A percentile compares a stretch with the other conserved stretches of the same genome.
phyloP scores from a whole-genome alignment of 208 protist genomes.

The Crithidia fasciculata region DNA sequence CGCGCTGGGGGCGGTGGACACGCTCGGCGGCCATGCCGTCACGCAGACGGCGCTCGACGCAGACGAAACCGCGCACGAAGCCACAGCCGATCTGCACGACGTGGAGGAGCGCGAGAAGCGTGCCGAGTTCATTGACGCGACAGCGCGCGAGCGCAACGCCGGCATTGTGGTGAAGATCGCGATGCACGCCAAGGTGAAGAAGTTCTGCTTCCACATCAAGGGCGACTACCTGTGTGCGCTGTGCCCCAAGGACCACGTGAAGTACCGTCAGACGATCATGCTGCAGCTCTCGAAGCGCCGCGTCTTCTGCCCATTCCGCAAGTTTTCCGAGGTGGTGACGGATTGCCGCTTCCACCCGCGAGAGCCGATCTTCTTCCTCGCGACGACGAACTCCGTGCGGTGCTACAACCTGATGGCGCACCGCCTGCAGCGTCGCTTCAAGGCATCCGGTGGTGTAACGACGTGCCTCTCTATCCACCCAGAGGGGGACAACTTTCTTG shows the following conservation, averaged over 20 bases:
- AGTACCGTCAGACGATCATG: constrained; percentile 93
- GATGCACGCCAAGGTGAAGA: constrained; percentile 90
- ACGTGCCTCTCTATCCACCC: constrained; percentile 97
- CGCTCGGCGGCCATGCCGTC: constrained; percentile 75
- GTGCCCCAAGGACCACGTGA: constrained; percentile 93
- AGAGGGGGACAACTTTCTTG: constrained; percentile 97
- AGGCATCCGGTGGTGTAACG: constrained; percentile 83
- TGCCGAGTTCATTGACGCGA: constrained; percentile 87
- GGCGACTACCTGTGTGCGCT: constrained; percentile 93
- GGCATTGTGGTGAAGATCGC: constrained; percentile 91
- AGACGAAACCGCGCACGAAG: constrained; percentile 79
- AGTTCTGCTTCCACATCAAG: constrained; percentile 87
- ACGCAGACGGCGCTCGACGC: constrained; percentile 82
- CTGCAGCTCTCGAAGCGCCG: constrained; percentile 93
- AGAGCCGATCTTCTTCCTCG: constrained; percentile 98
- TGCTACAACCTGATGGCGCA: constrained; percentile 98
- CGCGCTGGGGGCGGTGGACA: constrained; percentile 54
- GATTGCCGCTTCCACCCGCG: constrained; percentile 98
- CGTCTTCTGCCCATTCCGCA: constrained; percentile 93
- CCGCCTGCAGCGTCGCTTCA: constrained; percentile 95
- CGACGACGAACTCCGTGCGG: constrained; percentile 93
- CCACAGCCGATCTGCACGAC: constrained; percentile 82
- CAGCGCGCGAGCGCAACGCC: constrained; percentile 68
- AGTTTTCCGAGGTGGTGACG: constrained; percentile 90
- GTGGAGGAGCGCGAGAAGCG: constrained; percentile 88